These are phyloP conservation scores for Exophiala viscosa DNA, from an alignment of 2,329 filamentous ascomycete genomes.

Conservation along the genomic window DNA sequence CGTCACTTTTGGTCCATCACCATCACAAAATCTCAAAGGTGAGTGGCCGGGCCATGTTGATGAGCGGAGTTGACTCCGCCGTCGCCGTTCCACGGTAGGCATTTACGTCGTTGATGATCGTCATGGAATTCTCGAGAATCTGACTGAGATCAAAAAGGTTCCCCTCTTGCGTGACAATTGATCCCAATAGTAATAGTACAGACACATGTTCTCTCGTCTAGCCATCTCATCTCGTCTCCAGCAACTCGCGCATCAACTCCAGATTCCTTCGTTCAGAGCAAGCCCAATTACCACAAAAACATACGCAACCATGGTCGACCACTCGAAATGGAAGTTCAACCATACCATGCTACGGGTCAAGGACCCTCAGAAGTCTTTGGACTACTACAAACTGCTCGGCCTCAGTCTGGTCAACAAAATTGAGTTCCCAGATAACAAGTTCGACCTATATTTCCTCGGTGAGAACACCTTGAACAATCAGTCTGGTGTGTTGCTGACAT, in stretches of 20 bases:
- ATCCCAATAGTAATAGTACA: background rate
- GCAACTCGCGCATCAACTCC: background rate
- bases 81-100: background rate
- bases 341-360: constrained; percentile 82
- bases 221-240: background rate
- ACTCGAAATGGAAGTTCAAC: constrained; percentile 61
- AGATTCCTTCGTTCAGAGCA: background rate
- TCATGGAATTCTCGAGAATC: background rate
- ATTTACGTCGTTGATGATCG: background rate
- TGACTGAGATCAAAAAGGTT: background rate
- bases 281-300: background rate
- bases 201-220: background rate
- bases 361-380: constrained; percentile 61
- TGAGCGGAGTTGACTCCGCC: background rate
- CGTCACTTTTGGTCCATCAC: constrained; percentile 1
- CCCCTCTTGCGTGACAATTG: background rate
- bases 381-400: constrained; percentile 92
- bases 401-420: constrained; percentile 79
- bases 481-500: background rate
- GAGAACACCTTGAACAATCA: background rate
- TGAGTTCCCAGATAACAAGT: constrained; percentile 80
- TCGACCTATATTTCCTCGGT: constrained; percentile 85
- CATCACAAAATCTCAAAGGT: background rate
- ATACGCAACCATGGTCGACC: constrained; percentile 26
- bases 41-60: background rate